phyloP scores from a whole-genome alignment of 2,329 filamentous ascomycete genomes.

The Cadophora sp. region DNA sequence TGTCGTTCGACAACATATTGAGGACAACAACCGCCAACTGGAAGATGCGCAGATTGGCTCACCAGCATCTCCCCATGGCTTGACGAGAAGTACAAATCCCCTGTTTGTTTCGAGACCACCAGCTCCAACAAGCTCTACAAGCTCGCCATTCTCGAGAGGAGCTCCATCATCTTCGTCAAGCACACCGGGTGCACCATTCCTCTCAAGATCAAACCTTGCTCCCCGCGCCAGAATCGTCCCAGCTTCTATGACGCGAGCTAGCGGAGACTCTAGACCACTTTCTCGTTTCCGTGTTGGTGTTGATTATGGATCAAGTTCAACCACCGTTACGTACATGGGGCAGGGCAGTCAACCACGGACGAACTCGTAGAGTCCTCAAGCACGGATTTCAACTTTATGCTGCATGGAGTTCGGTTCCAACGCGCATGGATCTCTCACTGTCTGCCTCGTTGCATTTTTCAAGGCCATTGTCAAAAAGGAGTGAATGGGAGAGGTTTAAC shows the following conservation, averaged over 20 bases:
- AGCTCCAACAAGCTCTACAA: neutral
- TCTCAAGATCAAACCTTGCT: neutral
- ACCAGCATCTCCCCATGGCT: constrained; percentile 23
- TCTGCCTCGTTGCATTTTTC: neutral
- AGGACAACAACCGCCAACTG: constrained; percentile 32
- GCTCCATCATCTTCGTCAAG: neutral
- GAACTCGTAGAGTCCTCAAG: neutral
- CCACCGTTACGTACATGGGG: neutral
- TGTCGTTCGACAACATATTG: constrained; percentile 52
- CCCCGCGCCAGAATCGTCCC: neutral
- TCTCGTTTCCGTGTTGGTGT: neutral
- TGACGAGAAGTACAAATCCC: neutral
- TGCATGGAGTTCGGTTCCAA: neutral
- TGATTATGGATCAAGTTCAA: neutral
- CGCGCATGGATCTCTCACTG: neutral
- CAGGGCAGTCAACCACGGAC: constrained; percentile 2
- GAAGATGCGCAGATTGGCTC: constrained; percentile 29
- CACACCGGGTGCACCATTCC: neutral
- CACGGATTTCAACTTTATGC: neutral
- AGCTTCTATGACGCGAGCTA: neutral
- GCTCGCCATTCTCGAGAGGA: constrained; percentile 2
- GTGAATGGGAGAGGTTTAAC: constrained; percentile 9
- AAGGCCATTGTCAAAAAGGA: neutral
- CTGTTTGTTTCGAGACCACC: constrained; percentile 8
- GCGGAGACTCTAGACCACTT: neutral